phyloP scores from a whole-genome alignment of 495 filamentous ascomycete species.

The Aspergillus panamensis region DNA sequence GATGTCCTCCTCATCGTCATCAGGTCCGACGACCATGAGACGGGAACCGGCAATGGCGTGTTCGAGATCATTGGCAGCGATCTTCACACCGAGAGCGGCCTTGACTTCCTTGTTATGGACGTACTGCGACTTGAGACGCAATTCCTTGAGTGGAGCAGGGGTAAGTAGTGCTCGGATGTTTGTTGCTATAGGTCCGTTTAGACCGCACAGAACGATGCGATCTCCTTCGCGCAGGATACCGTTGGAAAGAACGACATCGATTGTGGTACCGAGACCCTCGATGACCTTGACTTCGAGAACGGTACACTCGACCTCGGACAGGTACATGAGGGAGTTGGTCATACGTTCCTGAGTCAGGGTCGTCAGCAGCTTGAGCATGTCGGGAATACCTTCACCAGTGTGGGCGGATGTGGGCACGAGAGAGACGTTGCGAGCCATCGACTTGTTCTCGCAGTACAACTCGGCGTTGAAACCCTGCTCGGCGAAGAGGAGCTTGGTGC shows the following conservation, averaged over 20 bases:
- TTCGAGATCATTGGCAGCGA: constrained; percentile 93
- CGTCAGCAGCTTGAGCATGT: constrained; percentile 95
- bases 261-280: constrained; percentile 97
- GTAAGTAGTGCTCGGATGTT: constrained; percentile 97
- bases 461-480: constrained; percentile 98
- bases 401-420: constrained; percentile 95
- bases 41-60: constrained; percentile 96
- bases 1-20: constrained; percentile 94
- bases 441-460: constrained; percentile 96
- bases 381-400: constrained; percentile 97
- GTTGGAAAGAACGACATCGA: constrained; percentile 96
- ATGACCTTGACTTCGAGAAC: constrained; percentile 99
- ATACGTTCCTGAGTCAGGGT: constrained; percentile 94
- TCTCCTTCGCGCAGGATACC: constrained; percentile 94
- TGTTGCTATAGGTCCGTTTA: constrained; percentile 88
- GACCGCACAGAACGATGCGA: constrained; percentile 89
- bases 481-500: constrained; percentile 88
- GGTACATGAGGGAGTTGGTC: constrained; percentile 96
- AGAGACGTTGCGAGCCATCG: constrained; percentile 87
- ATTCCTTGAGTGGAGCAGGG: constrained; percentile 88
- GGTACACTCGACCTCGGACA: constrained; percentile 95
- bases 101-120: constrained; percentile 99
- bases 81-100: constrained; percentile 97
- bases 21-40: constrained; percentile 85
- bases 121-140: constrained; percentile 90